Percentiles rank a stretch among this genome's conserved stretches.
Conservation (phyloP, 352 stramenopile genomes). For the Phytophthora tentaculata region DNA sequence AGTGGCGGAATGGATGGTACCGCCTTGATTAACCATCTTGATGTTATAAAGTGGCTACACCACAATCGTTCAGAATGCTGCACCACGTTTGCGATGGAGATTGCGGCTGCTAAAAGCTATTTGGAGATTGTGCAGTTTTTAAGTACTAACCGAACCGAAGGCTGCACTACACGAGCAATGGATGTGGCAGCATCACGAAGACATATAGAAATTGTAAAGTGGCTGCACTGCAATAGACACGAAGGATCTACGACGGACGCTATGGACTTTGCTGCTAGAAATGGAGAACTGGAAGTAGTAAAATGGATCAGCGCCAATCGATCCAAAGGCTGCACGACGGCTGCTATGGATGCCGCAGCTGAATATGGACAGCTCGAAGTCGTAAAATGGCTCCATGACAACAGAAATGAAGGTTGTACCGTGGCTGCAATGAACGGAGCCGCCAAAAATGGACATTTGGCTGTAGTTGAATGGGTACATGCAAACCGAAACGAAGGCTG, state of each 20-base stretch:
- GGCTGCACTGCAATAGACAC: background rate
- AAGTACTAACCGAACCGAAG: conserved; percentile 5
- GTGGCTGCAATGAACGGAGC: conserved; percentile 9
- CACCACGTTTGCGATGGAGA: conserved; percentile 11
- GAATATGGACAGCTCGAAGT: conserved; percentile 11
- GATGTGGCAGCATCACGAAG: background rate
- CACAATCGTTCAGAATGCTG: conserved; percentile 6
- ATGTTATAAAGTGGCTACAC: conserved; percentile 19
- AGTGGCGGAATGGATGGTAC: conserved; percentile 14
- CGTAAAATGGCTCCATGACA: conserved; percentile 20
- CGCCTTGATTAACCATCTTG: conserved; percentile 11
- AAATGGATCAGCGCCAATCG: background rate
- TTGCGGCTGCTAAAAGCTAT: conserved; percentile 8
- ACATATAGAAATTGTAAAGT: conserved; percentile 15
- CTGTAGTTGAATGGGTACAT: conserved; percentile 20
- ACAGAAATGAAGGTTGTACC: conserved; percentile 14
- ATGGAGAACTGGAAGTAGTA: background rate
- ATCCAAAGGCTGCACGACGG: background rate
- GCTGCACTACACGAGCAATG: conserved; percentile 7
- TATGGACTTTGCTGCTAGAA: background rate
- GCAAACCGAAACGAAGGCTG: conserved; percentile 8
- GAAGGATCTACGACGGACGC: background rate
- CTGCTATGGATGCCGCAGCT: background rate
- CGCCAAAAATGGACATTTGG: conserved; percentile 1
- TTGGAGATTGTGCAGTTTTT: conserved; percentile 20